phyloP scores from a whole-genome alignment of 805 yeast species.

The Maudiozyma saulgeensis region DNA sequence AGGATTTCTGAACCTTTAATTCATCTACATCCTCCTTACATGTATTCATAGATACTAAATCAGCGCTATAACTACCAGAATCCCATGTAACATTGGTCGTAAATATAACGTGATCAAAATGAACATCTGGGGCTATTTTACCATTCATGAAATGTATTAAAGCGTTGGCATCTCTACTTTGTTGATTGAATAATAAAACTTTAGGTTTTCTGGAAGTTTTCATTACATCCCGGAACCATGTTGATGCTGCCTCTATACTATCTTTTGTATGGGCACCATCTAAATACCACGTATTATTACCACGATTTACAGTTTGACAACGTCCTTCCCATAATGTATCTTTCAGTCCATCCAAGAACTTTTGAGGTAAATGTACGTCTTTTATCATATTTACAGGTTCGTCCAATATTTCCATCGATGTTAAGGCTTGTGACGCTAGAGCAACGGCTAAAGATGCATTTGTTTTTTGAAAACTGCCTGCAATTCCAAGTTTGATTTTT shows the following conservation, averaged over 20 bases:
- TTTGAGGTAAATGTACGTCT: conserved; percentile 33
- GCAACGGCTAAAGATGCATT: conserved; percentile 86
- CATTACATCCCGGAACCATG: conserved; percentile 51
- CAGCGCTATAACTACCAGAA: conserved; percentile 67
- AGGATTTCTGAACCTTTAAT: conserved; percentile 67
- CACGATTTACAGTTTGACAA: conserved; percentile 58
- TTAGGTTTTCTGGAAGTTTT: conserved; percentile 15
- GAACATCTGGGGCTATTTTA: conserved; percentile 32
- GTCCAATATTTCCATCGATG: conserved; percentile 35
- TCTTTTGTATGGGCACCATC: conserved; percentile 97
- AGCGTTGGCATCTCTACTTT: conserved; percentile 72
- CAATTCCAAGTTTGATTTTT: conserved; percentile 50
- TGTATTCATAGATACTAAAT: conserved; percentile 77
- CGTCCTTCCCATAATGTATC: conserved; percentile 89
- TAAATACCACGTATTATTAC: conserved; percentile 58
- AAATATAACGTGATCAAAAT: conserved; percentile 71
- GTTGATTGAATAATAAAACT: conserved; percentile 84
- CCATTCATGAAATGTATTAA: conserved; percentile 47
- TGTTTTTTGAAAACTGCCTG: conserved; percentile 73
- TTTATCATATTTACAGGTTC: conserved; percentile 11
- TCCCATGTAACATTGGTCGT: conserved; percentile 91
- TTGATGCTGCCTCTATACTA: conserved; percentile 70
- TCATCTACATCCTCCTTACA: conserved; percentile 69
- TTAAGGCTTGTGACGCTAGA: conserved; percentile 53
- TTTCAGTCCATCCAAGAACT: conserved; percentile 51